phyloP scores from a whole-genome alignment of 805 yeast genomes.

The Schizosaccharomyces lindneri region DNA sequence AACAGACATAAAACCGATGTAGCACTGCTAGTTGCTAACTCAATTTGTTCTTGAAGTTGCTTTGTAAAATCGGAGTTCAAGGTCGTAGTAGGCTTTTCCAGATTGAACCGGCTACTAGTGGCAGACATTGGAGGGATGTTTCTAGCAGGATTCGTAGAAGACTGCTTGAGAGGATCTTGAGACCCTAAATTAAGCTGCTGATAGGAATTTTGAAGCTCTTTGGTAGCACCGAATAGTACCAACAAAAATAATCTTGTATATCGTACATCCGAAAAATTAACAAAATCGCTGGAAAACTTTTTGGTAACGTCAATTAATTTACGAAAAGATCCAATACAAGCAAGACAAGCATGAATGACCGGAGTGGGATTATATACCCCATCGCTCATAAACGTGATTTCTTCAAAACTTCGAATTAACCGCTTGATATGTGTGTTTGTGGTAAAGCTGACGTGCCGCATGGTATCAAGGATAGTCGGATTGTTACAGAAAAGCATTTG shows the following conservation, averaged over 20 bases:
- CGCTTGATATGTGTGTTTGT: constrained; percentile 27
- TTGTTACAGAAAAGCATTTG: constrained; percentile 34
- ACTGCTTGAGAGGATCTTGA: not conserved
- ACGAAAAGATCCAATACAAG: constrained; percentile 24
- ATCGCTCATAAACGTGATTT: constrained; percentile 12
- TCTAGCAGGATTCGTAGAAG: not conserved
- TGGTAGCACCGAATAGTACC: constrained; percentile 33
- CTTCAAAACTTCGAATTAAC: constrained; percentile 1
- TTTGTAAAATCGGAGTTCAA: constrained; percentile 29
- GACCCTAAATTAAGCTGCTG: constrained; percentile 5
- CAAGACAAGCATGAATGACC: constrained; percentile 15
- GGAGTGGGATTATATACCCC: constrained; percentile 5
- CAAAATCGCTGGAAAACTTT: constrained; percentile 23
- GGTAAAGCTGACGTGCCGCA: constrained; percentile 25
- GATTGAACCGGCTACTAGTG: not conserved
- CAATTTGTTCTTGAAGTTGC: constrained; percentile 37
- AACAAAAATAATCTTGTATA: constrained; percentile 37
- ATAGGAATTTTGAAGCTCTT: constrained; percentile 43
- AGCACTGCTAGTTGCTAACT: constrained; percentile 38
- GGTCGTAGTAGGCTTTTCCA: not conserved
- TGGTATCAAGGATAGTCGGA: constrained; percentile 20
- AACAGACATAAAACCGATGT: constrained; percentile 51
- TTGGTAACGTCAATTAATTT: constrained; percentile 24
- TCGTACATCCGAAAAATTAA: constrained; percentile 32
- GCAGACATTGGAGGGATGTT: not conserved